A percentile compares a stretch with the other conserved stretches of the same genome.
Evolutionary conservation across 148 eudicot genomes (phyloP).

Genomic region (Camellia granthamiana): DNA sequence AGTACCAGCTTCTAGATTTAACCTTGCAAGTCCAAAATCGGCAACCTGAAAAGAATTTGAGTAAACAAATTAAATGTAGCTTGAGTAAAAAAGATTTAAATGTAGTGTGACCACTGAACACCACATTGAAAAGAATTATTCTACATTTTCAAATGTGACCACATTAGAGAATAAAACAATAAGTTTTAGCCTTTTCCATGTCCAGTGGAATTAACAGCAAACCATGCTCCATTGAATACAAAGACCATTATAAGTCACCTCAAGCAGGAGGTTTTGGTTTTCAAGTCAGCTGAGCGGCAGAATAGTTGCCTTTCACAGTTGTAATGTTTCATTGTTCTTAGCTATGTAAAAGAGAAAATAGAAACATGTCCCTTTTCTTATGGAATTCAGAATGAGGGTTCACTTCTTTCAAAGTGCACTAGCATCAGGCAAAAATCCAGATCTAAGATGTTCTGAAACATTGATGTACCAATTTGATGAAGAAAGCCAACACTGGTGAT

Average conservation of each 20-base stretch:
- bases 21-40: constrained; percentile 80
- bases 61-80: neutral
- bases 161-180: neutral
- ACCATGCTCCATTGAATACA: neutral
- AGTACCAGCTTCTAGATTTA: constrained; percentile 63
- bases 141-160: neutral
- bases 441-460: too few species aligned
- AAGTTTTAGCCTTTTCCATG: neutral
- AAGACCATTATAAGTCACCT: neutral
- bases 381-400: too few species aligned
- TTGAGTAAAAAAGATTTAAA: neutral
- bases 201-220: neutral
- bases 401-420: too few species aligned
- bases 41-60: constrained; percentile 51
- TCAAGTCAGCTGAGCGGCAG: too few species aligned
- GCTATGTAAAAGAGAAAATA: too few species aligned
- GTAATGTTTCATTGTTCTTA: too few species aligned
- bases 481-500: too few species aligned
- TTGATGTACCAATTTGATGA: too few species aligned
- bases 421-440: too few species aligned
- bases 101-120: neutral
- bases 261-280: neutral
- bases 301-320: too few species aligned
- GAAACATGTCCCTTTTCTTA: too few species aligned
- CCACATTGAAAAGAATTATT: neutral